These are phyloP conservation scores for Rhazya stricta DNA, from an alignment of 257 asterid species.

Conservation along the genomic window DNA sequence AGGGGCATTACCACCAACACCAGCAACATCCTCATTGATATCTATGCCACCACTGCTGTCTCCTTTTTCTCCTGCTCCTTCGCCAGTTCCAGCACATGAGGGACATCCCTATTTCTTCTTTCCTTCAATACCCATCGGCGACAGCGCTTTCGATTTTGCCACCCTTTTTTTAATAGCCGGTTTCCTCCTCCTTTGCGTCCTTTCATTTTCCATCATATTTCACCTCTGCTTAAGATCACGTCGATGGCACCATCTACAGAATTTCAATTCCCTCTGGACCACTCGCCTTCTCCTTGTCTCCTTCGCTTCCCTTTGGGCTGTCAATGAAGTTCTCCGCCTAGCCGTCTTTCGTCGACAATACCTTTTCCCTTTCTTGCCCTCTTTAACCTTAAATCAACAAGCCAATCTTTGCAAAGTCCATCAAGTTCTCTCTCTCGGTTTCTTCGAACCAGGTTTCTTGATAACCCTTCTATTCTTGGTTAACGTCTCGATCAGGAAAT, in stretches of 20 bases:
- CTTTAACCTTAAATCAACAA: conserved; percentile 34
- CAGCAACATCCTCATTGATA: neutral
- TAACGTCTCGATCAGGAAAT: conserved; percentile 47
- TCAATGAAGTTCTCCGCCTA: conserved; percentile 47
- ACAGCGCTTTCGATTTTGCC: conserved; percentile 37
- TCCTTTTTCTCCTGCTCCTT: neutral
- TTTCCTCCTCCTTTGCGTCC: conserved; percentile 43
- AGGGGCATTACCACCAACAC: conserved; percentile 5
- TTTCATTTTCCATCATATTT: conserved; percentile 40
- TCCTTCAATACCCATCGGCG: conserved; percentile 24
- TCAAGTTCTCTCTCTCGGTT: conserved; percentile 60
- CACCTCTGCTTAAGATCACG: conserved; percentile 46
- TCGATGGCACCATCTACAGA: conserved; percentile 35
- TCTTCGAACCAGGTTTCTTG: conserved; percentile 64
- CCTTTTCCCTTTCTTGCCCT: conserved; percentile 31
- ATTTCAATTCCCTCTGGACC: conserved; percentile 65
- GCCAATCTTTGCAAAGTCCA: conserved; percentile 54
- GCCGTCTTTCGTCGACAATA: conserved; percentile 33
- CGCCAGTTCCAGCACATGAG: neutral
- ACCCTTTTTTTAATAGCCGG: conserved; percentile 30
- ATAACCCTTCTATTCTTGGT: conserved; percentile 59
- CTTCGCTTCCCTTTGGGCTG: conserved; percentile 43
- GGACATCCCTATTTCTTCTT: neutral
- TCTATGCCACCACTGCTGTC: conserved; percentile 9
- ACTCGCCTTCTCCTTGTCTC: conserved; percentile 54